Percentiles rank a stretch among this genome's conserved stretches.
Conservation (phyloP, 2,329 filamentous ascomycete species). For the Sclerotinia subarctica region DNA sequence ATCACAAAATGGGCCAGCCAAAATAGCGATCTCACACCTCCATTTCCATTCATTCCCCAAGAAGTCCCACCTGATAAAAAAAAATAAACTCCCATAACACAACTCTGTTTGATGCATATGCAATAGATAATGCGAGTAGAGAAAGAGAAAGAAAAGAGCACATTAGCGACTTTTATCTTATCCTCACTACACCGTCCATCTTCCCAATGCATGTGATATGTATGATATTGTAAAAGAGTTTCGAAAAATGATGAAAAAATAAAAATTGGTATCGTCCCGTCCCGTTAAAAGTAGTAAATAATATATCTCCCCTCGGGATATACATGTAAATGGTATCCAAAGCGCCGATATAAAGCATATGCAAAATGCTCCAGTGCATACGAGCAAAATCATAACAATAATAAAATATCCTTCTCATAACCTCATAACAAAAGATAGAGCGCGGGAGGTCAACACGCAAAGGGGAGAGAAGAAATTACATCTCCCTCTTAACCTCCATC, state of each 20-base stretch:
- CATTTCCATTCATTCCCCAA: neutral
- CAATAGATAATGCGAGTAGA: neutral
- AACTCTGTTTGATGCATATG: slow-evolving; percentile 6
- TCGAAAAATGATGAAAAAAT: neutral
- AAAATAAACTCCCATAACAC: neutral
- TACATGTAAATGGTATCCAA: slow-evolving; percentile 17
- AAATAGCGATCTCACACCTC: slow-evolving; percentile 1
- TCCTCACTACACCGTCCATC: neutral
- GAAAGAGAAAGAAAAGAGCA: neutral
- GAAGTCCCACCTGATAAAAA: neutral
- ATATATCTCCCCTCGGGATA: slow-evolving; percentile 17
- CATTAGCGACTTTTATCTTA: slow-evolving; percentile 8
- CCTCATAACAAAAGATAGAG: neutral
- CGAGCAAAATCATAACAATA: slow-evolving; percentile 17
- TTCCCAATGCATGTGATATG: neutral
- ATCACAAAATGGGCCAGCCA: slow-evolving; percentile 14
- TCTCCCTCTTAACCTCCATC: slow-evolving; percentile 45
- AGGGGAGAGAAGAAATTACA: slow-evolving; percentile 21
- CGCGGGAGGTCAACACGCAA: slow-evolving; percentile 9
- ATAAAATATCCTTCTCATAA: slow-evolving; percentile 13
- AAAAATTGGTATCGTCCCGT: slow-evolving; percentile 21
- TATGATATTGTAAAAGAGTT: slow-evolving; percentile 7
- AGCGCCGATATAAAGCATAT: slow-evolving; percentile 20
- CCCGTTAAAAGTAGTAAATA: slow-evolving; percentile 11
- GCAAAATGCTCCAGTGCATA: neutral